Evolutionary conservation across 2,329 filamentous ascomycete species (phyloP).

Genomic region (Neopestalotiopsis rosae): DNA sequence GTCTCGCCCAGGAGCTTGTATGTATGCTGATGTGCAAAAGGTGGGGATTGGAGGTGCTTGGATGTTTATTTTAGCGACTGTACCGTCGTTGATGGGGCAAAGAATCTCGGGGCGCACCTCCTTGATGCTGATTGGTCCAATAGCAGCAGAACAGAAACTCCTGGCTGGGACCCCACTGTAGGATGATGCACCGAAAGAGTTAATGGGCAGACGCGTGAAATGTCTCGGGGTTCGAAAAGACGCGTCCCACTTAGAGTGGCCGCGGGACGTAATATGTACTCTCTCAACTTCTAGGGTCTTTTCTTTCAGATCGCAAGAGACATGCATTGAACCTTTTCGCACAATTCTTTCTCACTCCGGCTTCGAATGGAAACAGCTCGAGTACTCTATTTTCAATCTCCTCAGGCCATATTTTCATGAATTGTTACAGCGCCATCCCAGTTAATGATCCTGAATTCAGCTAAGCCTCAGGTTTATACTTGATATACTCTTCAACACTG

Average conservation of each 20-base stretch:
- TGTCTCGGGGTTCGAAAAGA: background rate
- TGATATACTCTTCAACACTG: too few species aligned
- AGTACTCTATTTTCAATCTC: background rate
- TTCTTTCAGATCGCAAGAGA: background rate
- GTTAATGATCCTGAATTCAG: background rate
- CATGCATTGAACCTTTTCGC: background rate
- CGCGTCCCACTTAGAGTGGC: slow-evolving; percentile 15
- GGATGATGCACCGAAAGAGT: background rate
- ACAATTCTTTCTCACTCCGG: background rate
- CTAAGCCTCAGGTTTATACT: too few species aligned
- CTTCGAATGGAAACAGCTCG: background rate
- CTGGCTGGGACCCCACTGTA: background rate
- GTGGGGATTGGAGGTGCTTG: background rate
- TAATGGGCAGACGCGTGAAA: slow-evolving; percentile 5
- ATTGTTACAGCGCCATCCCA: background rate
- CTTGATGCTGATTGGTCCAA: background rate
- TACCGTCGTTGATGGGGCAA: slow-evolving; percentile 7
- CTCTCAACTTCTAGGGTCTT: background rate
- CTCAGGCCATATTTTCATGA: background rate
- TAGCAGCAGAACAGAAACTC: background rate
- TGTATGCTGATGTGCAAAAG: background rate
- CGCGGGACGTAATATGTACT: background rate
- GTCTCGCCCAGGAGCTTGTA: slow-evolving; percentile 1
- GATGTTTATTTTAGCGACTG: slow-evolving; percentile 13
- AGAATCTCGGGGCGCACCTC: background rate